Conservation (phyloP, 2,329 filamentous ascomycete genomes). For the Trichoderma cornu-damae region DNA sequence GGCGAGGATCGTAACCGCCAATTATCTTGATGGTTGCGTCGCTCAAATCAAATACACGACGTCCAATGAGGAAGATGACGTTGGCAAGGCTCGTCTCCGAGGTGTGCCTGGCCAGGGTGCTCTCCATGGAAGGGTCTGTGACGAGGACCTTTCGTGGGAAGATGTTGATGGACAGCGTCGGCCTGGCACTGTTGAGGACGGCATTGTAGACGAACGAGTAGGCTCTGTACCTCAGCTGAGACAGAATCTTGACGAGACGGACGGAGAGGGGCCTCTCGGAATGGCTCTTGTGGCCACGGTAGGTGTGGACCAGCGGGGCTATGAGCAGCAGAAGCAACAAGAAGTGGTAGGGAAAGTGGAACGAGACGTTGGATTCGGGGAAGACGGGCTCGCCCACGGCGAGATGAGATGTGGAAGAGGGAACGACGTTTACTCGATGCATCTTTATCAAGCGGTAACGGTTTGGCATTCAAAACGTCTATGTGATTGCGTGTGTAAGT, state of each 20-base stretch:
- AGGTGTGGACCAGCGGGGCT: slow-evolving; percentile 2
- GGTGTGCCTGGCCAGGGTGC: slow-evolving; percentile 27
- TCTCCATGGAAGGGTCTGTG: slow-evolving; percentile 28
- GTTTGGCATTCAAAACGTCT: neutral
- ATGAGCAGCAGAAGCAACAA: neutral
- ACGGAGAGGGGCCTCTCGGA: neutral
- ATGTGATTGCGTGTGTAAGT: neutral
- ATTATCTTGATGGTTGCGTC: slow-evolving; percentile 24
- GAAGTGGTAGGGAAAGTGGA: neutral
- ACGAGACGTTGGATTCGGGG: neutral
- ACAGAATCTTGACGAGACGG: neutral
- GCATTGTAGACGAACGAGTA: slow-evolving; percentile 9
- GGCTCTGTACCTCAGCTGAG: slow-evolving; percentile 1
- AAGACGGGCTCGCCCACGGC: neutral
- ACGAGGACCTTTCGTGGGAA: slow-evolving; percentile 28
- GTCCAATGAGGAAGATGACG: slow-evolving; percentile 29
- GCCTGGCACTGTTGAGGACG: slow-evolving; percentile 3
- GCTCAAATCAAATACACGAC: slow-evolving; percentile 27
- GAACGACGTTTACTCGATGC: neutral
- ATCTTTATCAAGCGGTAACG: neutral
- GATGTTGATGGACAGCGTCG: slow-evolving; percentile 28
- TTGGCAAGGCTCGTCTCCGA: slow-evolving; percentile 30
- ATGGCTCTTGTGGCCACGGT: neutral
- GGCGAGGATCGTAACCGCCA: slow-evolving; percentile 27
- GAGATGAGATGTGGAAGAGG: slow-evolving; percentile 3